Evolutionary conservation across 139 green algal genomes (phyloP).

Genomic region (Volvox reticuliferus): DNA sequence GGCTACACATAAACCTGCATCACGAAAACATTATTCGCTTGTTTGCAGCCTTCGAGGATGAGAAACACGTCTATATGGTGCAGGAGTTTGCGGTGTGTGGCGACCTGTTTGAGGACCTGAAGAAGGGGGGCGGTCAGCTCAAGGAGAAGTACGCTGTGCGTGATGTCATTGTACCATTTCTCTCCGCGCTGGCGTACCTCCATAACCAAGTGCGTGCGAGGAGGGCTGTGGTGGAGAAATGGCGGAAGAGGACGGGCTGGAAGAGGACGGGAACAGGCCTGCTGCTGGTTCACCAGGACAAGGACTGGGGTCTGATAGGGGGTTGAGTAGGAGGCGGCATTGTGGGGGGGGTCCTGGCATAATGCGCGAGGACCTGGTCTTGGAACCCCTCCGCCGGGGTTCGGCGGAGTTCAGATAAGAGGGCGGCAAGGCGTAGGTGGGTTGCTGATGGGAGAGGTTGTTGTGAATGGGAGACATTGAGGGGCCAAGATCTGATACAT

Average conservation of each 20-base stretch:
- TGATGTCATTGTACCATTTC: conserved; percentile 74
- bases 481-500: too few species aligned
- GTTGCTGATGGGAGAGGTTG: too few species aligned
- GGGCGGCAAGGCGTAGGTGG: too few species aligned
- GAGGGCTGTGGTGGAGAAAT: not conserved
- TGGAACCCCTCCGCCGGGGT: too few species aligned
- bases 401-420: too few species aligned
- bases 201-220: conserved; percentile 64
- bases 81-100: conserved; percentile 74
- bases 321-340: too few species aligned
- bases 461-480: too few species aligned
- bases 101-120: conserved; percentile 86
- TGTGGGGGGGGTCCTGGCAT: too few species aligned
- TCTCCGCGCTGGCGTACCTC: conserved; percentile 77
- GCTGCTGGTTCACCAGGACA: too few species aligned
- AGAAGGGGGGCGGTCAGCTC: conserved; percentile 71
- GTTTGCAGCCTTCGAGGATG: conserved; percentile 87
- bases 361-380: too few species aligned
- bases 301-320: too few species aligned
- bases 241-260: not conserved
- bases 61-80: conserved; percentile 86
- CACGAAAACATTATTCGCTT: conserved; percentile 75
- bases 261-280: too few species aligned
- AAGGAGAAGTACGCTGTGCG: conserved; percentile 69
- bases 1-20: conserved; percentile 63